These are phyloP conservation scores for Gynochthodes officinalis DNA, from an alignment of 257 asterid genomes.

Conservation along the genomic window DNA sequence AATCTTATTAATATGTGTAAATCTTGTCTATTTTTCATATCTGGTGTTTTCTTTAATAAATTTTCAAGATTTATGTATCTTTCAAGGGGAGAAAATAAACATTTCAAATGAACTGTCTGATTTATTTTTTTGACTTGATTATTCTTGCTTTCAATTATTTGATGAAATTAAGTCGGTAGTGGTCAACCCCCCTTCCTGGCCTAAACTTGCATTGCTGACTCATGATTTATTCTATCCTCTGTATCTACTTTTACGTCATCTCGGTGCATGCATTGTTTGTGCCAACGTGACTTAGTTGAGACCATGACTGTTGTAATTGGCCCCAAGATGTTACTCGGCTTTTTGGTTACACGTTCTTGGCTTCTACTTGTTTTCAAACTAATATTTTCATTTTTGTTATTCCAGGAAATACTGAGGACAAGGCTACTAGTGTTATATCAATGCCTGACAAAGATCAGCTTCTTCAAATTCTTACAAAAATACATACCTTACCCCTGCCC, in stretches of 20 bases:
- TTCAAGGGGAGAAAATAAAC: background rate
- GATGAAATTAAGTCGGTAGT: background rate
- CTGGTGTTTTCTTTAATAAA: background rate
- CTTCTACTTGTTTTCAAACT: background rate
- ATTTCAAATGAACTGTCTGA: no score
- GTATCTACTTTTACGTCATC: background rate
- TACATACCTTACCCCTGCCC: constrained; percentile 63
- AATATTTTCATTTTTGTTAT: background rate
- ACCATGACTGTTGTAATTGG: background rate
- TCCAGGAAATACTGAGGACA: constrained; percentile 51
- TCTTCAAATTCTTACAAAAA: constrained; percentile 56
- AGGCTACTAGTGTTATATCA: constrained; percentile 31
- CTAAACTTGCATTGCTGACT: background rate
- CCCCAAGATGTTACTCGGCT: background rate
- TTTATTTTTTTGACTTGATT: background rate
- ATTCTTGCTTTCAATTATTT: background rate
- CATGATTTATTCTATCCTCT: background rate
- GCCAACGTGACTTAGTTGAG: background rate
- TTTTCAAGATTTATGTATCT: background rate
- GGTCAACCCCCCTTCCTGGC: no score
- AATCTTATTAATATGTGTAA: background rate
- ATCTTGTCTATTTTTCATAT: background rate
- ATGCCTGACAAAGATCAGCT: constrained; percentile 61
- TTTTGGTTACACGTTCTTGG: background rate
- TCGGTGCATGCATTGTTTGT: background rate